Base-by-base conservation (phyloP, 2,329 filamentous ascomycete species). In the Alternaria sp. region DNA sequence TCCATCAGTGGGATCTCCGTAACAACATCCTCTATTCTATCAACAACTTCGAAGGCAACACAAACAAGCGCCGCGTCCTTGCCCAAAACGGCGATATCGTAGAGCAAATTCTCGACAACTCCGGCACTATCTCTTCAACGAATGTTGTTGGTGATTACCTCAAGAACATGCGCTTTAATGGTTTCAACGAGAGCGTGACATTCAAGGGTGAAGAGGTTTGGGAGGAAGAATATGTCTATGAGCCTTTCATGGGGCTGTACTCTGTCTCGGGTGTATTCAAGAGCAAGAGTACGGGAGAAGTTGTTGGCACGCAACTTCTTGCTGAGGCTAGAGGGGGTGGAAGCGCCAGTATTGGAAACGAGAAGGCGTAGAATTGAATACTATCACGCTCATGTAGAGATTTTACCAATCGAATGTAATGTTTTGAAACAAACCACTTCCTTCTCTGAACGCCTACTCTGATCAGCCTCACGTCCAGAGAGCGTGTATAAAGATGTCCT, bases 1-100 rank as follows among this genome's bases (percentile, higher is more conserved):
- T 73, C 36, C 68, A 72, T 43, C 73, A 77, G 59, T 85, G 83
- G 75, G 82, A 85, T 47, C 75, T 88, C 42, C 77, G 79, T 56
- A 80, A 87, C 76, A 86, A 86, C 70, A 85, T 89, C 61, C 82
- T 89, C 34, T 88, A 86, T 76, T 86, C 84, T 28, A 74, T 87
- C 72, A 88, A 88, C 76, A 83, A 89, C 78, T 89, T 87, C 72
- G 79, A 79, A 14, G 85, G 86, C 18, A 81, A 84, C 59, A 75
- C 76, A 43, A 72, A 80, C 75, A 87, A 84, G 36, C 88, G 88
- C 72, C 83, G 85, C 41, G 75, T 87, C 7, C 77, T 88, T 7
- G 82, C 80, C 5, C 86, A 87, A 73, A 83, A 85, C 63, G 86
- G 86, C 41, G 81, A 79, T 58, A 82, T 88, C 49, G 79, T 85